A percentile compares a stretch with the other conserved stretches of the same genome.
These are phyloP conservation scores for Asparagopsis taxiformis DNA, from an alignment of 31 red algal genomes.

Conservation along the genomic window DNA sequence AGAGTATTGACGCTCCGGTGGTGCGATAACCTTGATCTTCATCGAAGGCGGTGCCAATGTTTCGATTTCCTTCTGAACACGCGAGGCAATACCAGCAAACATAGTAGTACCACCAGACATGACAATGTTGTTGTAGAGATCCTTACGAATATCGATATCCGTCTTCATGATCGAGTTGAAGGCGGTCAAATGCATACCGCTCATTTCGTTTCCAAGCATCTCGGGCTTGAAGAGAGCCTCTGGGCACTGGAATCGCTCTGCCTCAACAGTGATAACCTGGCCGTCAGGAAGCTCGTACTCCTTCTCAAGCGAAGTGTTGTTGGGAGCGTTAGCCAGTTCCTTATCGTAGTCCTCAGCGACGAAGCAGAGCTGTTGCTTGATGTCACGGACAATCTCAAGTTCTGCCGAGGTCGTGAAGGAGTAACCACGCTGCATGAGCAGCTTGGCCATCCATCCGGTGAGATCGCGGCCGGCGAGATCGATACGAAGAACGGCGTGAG, in stretches of 20 bases:
- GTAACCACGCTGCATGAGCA: slow-evolving; percentile 97
- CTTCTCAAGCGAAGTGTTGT: slow-evolving; percentile 94
- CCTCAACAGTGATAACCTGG: slow-evolving; percentile 96
- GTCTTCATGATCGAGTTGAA: slow-evolving; percentile 99
- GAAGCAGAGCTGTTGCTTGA: slow-evolving; percentile 95
- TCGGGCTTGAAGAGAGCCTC: slow-evolving; percentile 99
- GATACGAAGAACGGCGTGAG: slow-evolving; percentile 96
- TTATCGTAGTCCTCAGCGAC: slow-evolving; percentile 90
- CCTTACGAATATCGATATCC: slow-evolving; percentile 99
- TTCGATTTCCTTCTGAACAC: slow-evolving; percentile 96
- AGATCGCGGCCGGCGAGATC: slow-evolving; percentile 99
- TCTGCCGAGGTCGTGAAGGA: slow-evolving; percentile 99
- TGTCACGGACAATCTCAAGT: slow-evolving; percentile 92
- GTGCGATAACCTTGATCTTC: slow-evolving; percentile 96
- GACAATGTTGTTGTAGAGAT: slow-evolving; percentile 99
- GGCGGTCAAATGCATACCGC: slow-evolving; percentile 88
- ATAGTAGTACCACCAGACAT: slow-evolving; percentile 99
- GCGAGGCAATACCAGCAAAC: slow-evolving; percentile 94
- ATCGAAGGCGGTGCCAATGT: slow-evolving; percentile 88
- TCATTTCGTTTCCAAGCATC: slow-evolving; percentile 92
- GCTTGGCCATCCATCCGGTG: slow-evolving; percentile 96
- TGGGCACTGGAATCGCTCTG: slow-evolving; percentile 99
- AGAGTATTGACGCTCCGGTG: slow-evolving; percentile 94
- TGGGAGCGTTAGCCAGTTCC: slow-evolving; percentile 78
- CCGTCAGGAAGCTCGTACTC: slow-evolving; percentile 99